These are phyloP conservation scores for Neopestalotiopsis sp. DNA, from an alignment of 2,329 filamentous ascomycete genomes.

Conservation along the genomic window DNA sequence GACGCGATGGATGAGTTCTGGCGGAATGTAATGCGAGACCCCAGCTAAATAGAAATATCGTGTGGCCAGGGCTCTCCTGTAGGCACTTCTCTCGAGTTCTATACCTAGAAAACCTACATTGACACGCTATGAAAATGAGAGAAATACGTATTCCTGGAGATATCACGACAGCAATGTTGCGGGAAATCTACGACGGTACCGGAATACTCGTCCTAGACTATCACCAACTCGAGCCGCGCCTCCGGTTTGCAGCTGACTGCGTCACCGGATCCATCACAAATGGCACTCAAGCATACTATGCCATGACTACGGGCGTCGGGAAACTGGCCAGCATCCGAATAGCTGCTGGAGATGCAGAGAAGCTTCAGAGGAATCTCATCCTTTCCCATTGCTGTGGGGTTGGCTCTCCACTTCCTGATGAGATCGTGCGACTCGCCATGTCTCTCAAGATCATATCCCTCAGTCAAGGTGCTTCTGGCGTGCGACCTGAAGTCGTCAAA, in stretches of 20 bases:
- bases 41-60: no score
- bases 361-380: not conserved
- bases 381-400: not conserved
- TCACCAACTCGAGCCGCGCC: not conserved
- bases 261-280: not conserved
- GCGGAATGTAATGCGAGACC: no score
- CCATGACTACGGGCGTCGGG: not conserved
- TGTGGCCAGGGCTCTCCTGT: not conserved
- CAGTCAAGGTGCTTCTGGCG: not conserved
- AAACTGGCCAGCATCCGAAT: not conserved
- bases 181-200: not conserved
- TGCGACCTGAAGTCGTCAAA: not conserved
- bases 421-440: not conserved
- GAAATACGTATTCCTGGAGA: not conserved
- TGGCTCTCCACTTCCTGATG: not conserved
- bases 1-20: no score
- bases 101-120: not conserved
- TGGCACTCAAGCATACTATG: not conserved
- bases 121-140: not conserved
- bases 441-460: not conserved
- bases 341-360: not conserved
- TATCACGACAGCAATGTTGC: not conserved
- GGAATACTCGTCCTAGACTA: not conserved
- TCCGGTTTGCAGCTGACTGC: not conserved
- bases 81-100: not conserved